phyloP scores from a whole-genome alignment of 768 basidiomycete species.

The Collybia nuda region DNA sequence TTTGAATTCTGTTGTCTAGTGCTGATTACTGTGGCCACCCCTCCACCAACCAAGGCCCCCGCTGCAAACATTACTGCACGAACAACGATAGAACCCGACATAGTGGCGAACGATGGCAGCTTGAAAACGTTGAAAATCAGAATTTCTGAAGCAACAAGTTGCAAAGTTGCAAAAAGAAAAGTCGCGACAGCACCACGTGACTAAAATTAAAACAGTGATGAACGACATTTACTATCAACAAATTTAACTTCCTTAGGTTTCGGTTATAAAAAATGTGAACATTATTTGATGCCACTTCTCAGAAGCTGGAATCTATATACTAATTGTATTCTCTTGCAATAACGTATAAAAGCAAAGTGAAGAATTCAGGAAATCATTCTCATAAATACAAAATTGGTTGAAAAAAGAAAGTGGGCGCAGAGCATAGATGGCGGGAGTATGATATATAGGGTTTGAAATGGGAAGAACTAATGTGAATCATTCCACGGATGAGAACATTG shows the following conservation, averaged over 20 bases:
- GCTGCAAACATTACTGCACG: constrained; percentile 79
- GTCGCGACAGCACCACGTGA: constrained; percentile 11
- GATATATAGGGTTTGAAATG: constrained; percentile 32
- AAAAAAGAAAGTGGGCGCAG: constrained; percentile 12
- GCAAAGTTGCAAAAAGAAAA: constrained; percentile 15
- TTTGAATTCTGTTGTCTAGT: constrained; percentile 21
- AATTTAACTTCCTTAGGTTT: too few species aligned
- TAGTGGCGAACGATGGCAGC: not conserved
- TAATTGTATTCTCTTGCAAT: not conserved
- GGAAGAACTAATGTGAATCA: constrained; percentile 25
- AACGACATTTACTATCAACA: too few species aligned
- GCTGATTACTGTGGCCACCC: constrained; percentile 54
- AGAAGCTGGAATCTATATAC: too few species aligned
- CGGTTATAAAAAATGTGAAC: too few species aligned
- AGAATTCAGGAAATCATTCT: constrained; percentile 10
- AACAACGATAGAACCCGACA: constrained; percentile 42
- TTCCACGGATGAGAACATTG: constrained; percentile 24
- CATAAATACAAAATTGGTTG: constrained; percentile 21
- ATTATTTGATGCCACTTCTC: too few species aligned
- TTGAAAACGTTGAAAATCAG: not conserved
- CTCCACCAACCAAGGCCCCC: constrained; percentile 80
- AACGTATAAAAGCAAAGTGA: not conserved
- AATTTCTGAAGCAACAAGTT: too few species aligned
- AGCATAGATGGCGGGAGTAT: constrained; percentile 36
- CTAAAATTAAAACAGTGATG: constrained; percentile 3